Evolutionary conservation across 2,329 filamentous ascomycete species (phyloP), one percentile per base, ranked within the genome.

Genomic region (Hansfordia pulvinata): DNA sequence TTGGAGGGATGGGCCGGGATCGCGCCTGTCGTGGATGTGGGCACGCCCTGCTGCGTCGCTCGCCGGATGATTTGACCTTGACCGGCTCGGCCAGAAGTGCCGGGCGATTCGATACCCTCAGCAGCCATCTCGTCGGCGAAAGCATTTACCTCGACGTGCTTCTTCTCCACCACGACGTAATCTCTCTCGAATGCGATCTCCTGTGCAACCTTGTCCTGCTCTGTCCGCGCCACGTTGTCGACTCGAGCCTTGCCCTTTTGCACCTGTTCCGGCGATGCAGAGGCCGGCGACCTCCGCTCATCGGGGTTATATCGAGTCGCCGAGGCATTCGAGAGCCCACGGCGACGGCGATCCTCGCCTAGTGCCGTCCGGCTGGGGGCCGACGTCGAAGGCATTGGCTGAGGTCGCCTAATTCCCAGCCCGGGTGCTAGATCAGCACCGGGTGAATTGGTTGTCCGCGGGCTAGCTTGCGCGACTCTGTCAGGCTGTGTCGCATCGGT

Each of bases 101-200:
- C n/a, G n/a, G n/a, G n/a, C n/a, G n/a, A n/a, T n/a, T n/a, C n/a
- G n/a, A n/a, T n/a, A 37, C 69, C 64, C 13, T 81, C 88, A 27
- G 85, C 80, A 23, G 84, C 86, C 46, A 98, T 62, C 53, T 96
- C 88, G 51, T 98, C 90, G 13, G 90, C 90, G 43, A 98, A 79
- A 3, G 90, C 90, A 49, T 98, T 96, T 26, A 98, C 88, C 50
- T 96, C 88, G 8, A 98, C 86, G 12, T 85, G 80, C 37, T 79
- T 76, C 58, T 94, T 93, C 56, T 98, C 90, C 9, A 98, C 83
- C 15, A 96, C 65, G 12, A 98, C 88, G 42, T 96, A 98, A 38
- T 96, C 90, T 37, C 88, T 74, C 47, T 93, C 86, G 40, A 93
- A 80, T 2, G 81, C 81, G 25, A 92, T 75, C 36, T 96, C 88